Base-by-base conservation (phyloP, 129 eudicot genomes). In the Flaveria bidentis region DNA sequence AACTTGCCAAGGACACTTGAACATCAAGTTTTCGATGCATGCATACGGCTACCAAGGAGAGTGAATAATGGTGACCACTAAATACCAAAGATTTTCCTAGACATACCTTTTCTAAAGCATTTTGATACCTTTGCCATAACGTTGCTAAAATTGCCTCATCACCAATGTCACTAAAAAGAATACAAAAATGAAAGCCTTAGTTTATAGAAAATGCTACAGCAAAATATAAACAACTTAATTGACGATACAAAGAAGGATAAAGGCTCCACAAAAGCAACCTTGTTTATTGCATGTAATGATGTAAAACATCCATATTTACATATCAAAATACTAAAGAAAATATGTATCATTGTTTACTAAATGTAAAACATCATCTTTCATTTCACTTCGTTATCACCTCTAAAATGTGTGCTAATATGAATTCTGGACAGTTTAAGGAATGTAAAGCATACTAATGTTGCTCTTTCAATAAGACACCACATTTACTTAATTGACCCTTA, bases 71-170 rank as follows among this genome's bases (percentile, higher is more conserved):
- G 63, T 63, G 51, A 53, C 56, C 72, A 76, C 28, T 74, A 50
- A 80, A 49, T 60, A 58, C 51, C 33, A 66, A 50, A 67, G 66
- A 53, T 30, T 62, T 56, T 74, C 14, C 45, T 22, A 64, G 53
- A 71, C 73, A 69, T 83, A 93, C 99, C 99, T 95, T 90, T 70
- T 91, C 91, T 49, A 30, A 56, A 70, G 94, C 80, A 80, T 76
- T 85, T 74, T 72, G 84, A 79, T 73, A 86, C 85, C 86, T 91
- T 75, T 75, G 92, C 96, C 91, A 91, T 42, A 95, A 85, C 25
- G 87, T 62, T 52, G 81, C 80, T 51, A 95, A 83, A 25, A 91
- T 88, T 12, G 87, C 97, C 89, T 95, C 99, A 76, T 89, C 96
- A 42, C 98, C 98, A 62, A 72, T 72, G n/a, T 93, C 98, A 82